Evolutionary conservation across 2,329 filamentous ascomycete species (phyloP), one percentile per base, ranked within the genome.

Genomic region (Chaetomiaceae sp.): DNA sequence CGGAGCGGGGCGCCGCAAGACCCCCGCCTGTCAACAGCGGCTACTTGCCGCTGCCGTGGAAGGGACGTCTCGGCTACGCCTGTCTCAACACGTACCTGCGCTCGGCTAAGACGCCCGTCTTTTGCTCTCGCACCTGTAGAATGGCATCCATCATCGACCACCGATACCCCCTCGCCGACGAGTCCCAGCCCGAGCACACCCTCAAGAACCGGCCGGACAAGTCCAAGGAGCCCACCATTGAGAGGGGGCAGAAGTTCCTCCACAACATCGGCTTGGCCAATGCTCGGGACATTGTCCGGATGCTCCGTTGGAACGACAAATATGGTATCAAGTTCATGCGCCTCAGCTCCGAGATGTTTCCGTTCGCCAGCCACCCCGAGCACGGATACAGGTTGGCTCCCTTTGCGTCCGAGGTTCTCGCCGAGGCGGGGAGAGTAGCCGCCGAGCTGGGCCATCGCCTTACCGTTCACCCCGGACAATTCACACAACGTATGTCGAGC

Each of bases 301-400:
- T 96, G 82, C 65, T 96, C 8, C 80, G 83, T 1, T 97, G 92
- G 92, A 96, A 97, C 65, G 86, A 95, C 59, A 88, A 83, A 61
- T 96, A 92, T 60, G 85, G 87, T 36, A 97, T 97, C 71, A 91
- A 84, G 61, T 96, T 97, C 68, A 83, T 97, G 81, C 83, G 92
- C 1, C 75, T 97, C 19, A 95, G 89, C 61, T 95, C 89, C 51
- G 92, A 96, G 63, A 96, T 96, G 88, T 97, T 97, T 60, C 92
- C 92, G 0, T 96, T 96, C 68, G 92, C 92, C 1, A 95, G 89
- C 59, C 92, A 97, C 64, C 79, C 81, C 22, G 87, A 89, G 57
- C 87, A 95, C 60, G 92, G 91, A 0, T 97, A 97, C 69, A 87
- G 83, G 61, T 77, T 97, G 12, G 85, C 84, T 0, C 86, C 88